Conservation (phyloP, 768 basidiomycete species). For the Pulveroboletus frians region DNA sequence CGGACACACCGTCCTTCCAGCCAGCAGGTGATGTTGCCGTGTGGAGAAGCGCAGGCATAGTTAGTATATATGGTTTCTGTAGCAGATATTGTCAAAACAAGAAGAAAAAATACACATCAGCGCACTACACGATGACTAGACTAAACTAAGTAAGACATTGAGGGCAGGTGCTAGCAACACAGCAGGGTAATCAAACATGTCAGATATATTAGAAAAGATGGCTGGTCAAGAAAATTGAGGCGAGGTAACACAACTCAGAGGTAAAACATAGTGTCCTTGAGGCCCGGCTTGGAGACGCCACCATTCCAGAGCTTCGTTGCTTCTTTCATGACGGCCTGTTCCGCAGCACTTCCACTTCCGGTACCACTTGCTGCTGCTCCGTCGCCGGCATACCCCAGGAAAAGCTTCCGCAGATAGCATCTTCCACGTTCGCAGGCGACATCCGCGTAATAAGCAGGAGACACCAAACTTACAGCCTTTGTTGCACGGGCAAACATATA, state of each 20-base stretch:
- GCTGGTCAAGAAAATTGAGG: neutral
- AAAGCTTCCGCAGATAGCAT: constrained; percentile 46
- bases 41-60: too few species aligned
- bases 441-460: constrained; percentile 41
- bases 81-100: neutral
- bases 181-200: neutral
- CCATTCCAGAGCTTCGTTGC: constrained; percentile 51
- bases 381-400: constrained; percentile 32
- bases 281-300: constrained; percentile 43
- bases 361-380: constrained; percentile 30
- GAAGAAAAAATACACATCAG: neutral
- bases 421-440: constrained; percentile 51
- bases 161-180: neutral
- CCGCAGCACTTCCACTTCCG: constrained; percentile 35
- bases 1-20: too few species aligned
- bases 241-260: constrained; percentile 34
- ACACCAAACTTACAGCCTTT: constrained; percentile 36
- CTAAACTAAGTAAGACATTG: neutral
- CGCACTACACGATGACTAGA: neutral
- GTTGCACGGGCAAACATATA: constrained; percentile 61
- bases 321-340: constrained; percentile 49
- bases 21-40: too few species aligned
- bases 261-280: constrained; percentile 77
- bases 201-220: neutral
- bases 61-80: too few species aligned